Evolutionary conservation across 352 stramenopile species (phyloP).

Genomic region (Aphanomyces invadans): DNA sequence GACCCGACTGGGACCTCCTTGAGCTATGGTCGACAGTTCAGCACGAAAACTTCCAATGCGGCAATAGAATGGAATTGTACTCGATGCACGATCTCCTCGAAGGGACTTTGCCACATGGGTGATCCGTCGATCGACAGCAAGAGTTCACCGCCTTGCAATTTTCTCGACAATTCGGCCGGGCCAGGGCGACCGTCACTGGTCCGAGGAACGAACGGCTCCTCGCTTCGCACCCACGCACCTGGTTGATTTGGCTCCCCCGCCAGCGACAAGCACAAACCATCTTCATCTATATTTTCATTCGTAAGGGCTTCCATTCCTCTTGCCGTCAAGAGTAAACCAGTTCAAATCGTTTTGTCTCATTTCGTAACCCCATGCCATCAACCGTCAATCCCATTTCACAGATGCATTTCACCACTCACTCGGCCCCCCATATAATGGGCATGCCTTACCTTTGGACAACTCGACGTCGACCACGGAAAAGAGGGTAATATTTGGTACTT

Average conservation of each 20-base stretch:
- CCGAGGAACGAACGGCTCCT: conserved; percentile 58
- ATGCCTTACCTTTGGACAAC: conserved; percentile 28
- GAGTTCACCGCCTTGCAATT: conserved; percentile 58
- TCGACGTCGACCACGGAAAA: conserved; percentile 39
- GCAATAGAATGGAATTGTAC: too few species aligned
- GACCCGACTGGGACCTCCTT: conserved; percentile 46
- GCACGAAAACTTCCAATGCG: too few species aligned
- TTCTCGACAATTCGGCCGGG: conserved; percentile 47
- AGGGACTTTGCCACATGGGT: conserved; percentile 48
- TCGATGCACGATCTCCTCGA: conserved; percentile 56
- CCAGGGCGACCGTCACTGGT: conserved; percentile 39
- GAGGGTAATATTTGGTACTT: too few species aligned
- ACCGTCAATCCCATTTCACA: neutral
- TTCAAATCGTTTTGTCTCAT: too few species aligned
- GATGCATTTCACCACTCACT: too few species aligned
- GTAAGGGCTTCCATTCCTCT: neutral
- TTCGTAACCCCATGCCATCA: too few species aligned
- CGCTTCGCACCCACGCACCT: conserved; percentile 73
- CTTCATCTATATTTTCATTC: conserved; percentile 33
- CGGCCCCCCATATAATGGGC: too few species aligned
- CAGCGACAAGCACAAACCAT: conserved; percentile 73
- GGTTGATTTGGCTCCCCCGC: conserved; percentile 59
- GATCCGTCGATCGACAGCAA: conserved; percentile 45
- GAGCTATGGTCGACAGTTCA: too few species aligned
- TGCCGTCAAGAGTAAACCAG: too few species aligned